Conservation (phyloP, 768 basidiomycete species). For the Hypholoma fasciculare region DNA sequence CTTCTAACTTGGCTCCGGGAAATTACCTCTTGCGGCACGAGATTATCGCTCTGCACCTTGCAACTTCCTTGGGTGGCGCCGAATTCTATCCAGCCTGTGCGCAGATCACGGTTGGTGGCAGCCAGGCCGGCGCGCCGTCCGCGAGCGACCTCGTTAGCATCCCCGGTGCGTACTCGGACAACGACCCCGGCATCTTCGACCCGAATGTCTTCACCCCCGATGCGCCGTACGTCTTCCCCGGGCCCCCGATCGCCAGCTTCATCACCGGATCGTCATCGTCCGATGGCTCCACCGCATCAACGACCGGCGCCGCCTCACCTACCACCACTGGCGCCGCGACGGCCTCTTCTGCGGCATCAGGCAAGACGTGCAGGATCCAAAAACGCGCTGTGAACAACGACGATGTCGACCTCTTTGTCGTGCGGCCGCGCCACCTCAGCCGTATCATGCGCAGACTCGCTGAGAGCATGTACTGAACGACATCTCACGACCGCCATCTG, state of each 20-base stretch:
- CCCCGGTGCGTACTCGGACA: constrained; percentile 73
- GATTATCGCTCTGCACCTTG: constrained; percentile 77
- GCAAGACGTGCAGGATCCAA: constrained; percentile 6
- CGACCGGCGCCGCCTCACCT: background rate
- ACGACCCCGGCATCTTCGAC: constrained; percentile 70
- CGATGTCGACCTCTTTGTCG: constrained; percentile 6
- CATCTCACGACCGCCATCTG: background rate
- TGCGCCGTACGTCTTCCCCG: constrained; percentile 46
- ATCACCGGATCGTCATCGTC: constrained; percentile 19
- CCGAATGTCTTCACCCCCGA: constrained; percentile 31
- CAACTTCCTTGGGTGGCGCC: constrained; percentile 54
- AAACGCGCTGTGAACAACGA: background rate
- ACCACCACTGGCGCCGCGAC: background rate
- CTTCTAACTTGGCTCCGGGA: constrained; percentile 57
- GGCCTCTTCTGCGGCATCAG: background rate
- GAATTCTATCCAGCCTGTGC: constrained; percentile 82
- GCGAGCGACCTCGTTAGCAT: constrained; percentile 56
- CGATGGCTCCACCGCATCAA: background rate
- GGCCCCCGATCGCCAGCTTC: constrained; percentile 48
- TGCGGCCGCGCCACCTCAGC: constrained; percentile 30
- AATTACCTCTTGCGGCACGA: constrained; percentile 80
- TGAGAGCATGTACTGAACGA: constrained; percentile 14
- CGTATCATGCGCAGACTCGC: constrained; percentile 33
- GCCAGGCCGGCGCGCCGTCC: constrained; percentile 46
- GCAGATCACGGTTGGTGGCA: constrained; percentile 56